Percentiles rank a stretch among this genome's conserved stretches.
These are phyloP conservation scores for Aspergillus brasiliensis DNA, from an alignment of 2,329 filamentous ascomycete genomes.

Conservation along the genomic window DNA sequence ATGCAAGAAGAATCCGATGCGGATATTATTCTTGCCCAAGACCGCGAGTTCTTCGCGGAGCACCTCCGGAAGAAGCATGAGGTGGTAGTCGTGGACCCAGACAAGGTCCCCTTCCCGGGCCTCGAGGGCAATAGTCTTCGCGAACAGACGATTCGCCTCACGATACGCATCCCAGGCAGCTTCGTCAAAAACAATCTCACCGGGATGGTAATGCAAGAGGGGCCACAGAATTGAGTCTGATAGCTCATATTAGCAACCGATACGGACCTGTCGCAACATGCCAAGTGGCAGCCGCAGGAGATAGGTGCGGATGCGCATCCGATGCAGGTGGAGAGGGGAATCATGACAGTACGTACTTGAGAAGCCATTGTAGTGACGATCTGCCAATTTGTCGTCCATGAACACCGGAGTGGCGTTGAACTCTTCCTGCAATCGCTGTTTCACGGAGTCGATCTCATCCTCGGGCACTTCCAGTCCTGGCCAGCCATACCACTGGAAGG, in stretches of 20 bases:
- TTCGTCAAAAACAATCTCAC: slow-evolving; percentile 97
- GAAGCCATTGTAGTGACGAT: slow-evolving; percentile 97
- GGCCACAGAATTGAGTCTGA: slow-evolving; percentile 96
- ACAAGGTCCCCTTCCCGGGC: slow-evolving; percentile 92
- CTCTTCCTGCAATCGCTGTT: slow-evolving; percentile 77
- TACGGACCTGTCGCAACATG: slow-evolving; percentile 4
- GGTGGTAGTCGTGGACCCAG: slow-evolving; percentile 98
- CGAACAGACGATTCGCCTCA: slow-evolving; percentile 90
- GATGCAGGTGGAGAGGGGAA: neutral
- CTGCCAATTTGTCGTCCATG: slow-evolving; percentile 88
- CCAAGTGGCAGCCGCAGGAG: slow-evolving; percentile 8
- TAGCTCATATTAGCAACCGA: slow-evolving; percentile 14
- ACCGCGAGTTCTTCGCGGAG: slow-evolving; percentile 83
- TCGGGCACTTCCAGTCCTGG: slow-evolving; percentile 90
- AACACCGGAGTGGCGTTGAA: slow-evolving; percentile 91
- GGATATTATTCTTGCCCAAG: slow-evolving; percentile 78
- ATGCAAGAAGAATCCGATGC: slow-evolving; percentile 97
- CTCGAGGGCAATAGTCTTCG: slow-evolving; percentile 80
- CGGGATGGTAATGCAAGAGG: slow-evolving; percentile 97
- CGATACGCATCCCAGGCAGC: slow-evolving; percentile 90
- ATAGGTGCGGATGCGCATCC: slow-evolving; percentile 4
- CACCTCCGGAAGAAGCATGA: slow-evolving; percentile 96
- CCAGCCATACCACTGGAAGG: slow-evolving; percentile 99
- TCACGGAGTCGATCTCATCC: slow-evolving; percentile 73
- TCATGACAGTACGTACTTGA: slow-evolving; percentile 70